Evolutionary conservation across 1,139 yeast genomes (phyloP), one percentile per base, ranked within the genome.

Genomic region (Candida albicans): DNA sequence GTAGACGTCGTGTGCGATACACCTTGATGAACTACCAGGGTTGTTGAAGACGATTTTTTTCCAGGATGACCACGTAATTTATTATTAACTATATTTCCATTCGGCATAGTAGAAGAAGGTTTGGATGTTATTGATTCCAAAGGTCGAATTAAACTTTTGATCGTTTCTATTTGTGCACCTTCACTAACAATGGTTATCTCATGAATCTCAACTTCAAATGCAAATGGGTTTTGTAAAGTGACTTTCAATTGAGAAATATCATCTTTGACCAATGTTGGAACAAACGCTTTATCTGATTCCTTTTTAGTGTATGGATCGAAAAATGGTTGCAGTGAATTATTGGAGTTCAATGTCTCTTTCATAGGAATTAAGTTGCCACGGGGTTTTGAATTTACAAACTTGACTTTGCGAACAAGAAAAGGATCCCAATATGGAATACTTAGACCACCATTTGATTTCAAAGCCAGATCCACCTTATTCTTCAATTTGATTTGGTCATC

Each of bases 181-280:
- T 61, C 67, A 5, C 77, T 61, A 0, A 67, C 68, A 2, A 84
- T 63, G 34, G 65, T 61, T 2, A 88, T 59, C 39, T 80, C 81
- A 29, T 70, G 68, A 3, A 93, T 67, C 37, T 81, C 84, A 9
- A 91, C 64, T 40, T 84, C 89, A 61, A 88, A 89, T 9, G 81
- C 78, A 64, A 82, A 89, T 2, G 96, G 96, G 57, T 93, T 93
- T 55, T 87, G 93, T 8, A 93, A 56, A 2, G 73, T 68, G 1
- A 88, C 67, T 14, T 70, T 62, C 27, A 85, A 64, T 50, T 77
- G 81, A 28, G 75, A 74, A 10, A 71, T 62, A 41, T 84, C 89
- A 41, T 79, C 82, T 47, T 74, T 76, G 2, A 84, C 78, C 12
- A 83, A 53, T 10, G 76, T 61, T 25, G 63, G 59, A 12, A 70